These are phyloP conservation scores for Clitocybe nebularis DNA, from an alignment of 1,284 basidiomycete species.

Conservation along the genomic window DNA sequence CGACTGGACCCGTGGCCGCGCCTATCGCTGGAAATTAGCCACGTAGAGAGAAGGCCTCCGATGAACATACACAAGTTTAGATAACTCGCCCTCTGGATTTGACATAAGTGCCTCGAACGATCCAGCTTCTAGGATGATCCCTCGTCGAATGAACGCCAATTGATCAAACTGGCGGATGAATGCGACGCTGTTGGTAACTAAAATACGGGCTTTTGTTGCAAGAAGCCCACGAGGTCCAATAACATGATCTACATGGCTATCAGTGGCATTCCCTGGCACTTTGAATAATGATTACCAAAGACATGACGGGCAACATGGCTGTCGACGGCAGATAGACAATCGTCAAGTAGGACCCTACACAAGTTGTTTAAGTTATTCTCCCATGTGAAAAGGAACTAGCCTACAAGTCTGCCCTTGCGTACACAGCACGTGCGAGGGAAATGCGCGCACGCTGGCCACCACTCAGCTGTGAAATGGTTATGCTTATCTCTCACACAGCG, in stretches of 20 bases:
- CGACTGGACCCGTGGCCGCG: constrained; percentile 41
- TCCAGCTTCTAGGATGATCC: constrained; percentile 81
- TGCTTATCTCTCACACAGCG: background rate
- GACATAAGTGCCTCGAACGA: constrained; percentile 63
- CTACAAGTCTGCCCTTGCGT: constrained; percentile 53
- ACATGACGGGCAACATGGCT: constrained; percentile 72
- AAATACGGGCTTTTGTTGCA: constrained; percentile 79
- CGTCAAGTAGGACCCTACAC: constrained; percentile 60
- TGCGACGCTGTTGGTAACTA: constrained; percentile 89
- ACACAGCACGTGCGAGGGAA: constrained; percentile 40
- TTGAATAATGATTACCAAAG: constrained; percentile 38
- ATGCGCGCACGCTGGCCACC: constrained; percentile 44
- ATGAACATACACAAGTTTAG: constrained; percentile 72
- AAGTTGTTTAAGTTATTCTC: background rate
- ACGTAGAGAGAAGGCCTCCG: background rate
- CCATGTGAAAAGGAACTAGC: constrained; percentile 10
- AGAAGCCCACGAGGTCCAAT: constrained; percentile 88
- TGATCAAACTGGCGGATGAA: constrained; percentile 82
- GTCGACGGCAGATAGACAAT: constrained; percentile 67
- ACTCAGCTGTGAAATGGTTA: constrained; percentile 27
- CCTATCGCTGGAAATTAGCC: constrained; percentile 17
- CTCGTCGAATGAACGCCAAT: constrained; percentile 77
- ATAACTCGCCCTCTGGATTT: constrained; percentile 67
- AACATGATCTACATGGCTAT: constrained; percentile 64
- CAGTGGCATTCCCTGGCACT: background rate